A percentile compares a stretch with the other conserved stretches of the same genome.
phyloP scores from a whole-genome alignment of 1,139 yeast genomes.

The Diutina neorugosa region DNA sequence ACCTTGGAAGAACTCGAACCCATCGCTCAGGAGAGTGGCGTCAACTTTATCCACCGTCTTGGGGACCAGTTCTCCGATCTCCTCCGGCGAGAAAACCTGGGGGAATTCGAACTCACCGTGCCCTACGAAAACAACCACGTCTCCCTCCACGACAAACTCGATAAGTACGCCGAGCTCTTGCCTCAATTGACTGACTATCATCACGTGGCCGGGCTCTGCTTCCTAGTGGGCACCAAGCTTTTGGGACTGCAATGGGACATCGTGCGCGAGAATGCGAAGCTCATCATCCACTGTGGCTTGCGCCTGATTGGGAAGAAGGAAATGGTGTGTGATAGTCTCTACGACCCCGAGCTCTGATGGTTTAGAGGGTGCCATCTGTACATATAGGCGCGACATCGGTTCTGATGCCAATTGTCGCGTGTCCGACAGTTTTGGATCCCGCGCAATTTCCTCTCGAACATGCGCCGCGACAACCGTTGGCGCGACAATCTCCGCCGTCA shows the following conservation, averaged over 20 bases:
- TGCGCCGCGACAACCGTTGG: neutral
- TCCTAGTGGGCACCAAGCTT: constrained; percentile 8
- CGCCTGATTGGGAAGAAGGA: constrained; percentile 8
- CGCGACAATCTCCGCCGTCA: no score
- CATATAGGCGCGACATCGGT: neutral
- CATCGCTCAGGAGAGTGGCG: constrained; percentile 17
- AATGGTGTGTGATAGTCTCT: constrained; percentile 8
- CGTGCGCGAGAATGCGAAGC: constrained; percentile 10
- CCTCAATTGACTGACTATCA: constrained; percentile 11
- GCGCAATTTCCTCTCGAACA: neutral
- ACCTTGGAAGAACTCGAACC: neutral
- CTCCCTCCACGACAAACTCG: constrained; percentile 21
- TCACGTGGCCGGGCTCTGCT: constrained; percentile 10
- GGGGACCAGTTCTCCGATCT: constrained; percentile 15
- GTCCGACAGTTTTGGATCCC: neutral
- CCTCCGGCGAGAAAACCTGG: constrained; percentile 23
- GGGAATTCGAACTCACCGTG: neutral
- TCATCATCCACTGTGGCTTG: constrained; percentile 10
- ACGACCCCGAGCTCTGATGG: constrained; percentile 5
- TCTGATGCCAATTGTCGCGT: neutral
- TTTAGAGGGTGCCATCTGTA: no score
- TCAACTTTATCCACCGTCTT: constrained; percentile 22
- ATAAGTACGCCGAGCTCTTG: constrained; percentile 30
- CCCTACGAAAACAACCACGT: constrained; percentile 9
- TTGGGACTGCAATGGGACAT: constrained; percentile 9